Conservation (phyloP, 78 protist species). For the Salpingoeca rosetta region DNA sequence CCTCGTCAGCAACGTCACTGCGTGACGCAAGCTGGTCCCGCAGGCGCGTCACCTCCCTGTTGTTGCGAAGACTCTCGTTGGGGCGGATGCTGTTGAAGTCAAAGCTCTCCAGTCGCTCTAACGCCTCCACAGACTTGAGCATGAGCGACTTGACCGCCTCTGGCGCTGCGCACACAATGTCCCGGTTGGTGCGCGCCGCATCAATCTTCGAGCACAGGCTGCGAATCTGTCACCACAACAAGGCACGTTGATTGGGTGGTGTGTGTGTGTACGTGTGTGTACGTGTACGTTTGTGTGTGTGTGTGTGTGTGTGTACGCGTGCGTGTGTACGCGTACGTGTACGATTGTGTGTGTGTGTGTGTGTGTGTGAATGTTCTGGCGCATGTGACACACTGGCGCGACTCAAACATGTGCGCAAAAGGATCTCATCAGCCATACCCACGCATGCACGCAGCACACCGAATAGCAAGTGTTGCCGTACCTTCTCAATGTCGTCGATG, state of each 20-base stretch:
- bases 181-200: slow-evolving; percentile 2
- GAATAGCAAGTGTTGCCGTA: no score
- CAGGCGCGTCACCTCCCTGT: neutral
- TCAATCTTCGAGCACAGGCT: neutral
- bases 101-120: slow-evolving; percentile 20
- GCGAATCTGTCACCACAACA: no score
- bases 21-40: neutral
- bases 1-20: slow-evolving; percentile 6
- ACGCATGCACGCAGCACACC: no score
- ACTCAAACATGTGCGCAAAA: no score
- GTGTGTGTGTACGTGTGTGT: slow-evolving; percentile 15
- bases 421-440: no score
- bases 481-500: neutral
- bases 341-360: no score
- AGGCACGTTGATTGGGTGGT: no score
- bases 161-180: slow-evolving; percentile 26
- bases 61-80: neutral
- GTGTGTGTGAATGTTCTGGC: neutral
- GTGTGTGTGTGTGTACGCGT: neutral
- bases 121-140: slow-evolving; percentile 51
- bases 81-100: neutral
- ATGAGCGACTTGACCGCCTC: slow-evolving; percentile 41
- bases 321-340: no score
- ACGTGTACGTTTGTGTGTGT: no score
- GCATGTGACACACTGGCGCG: neutral